These are phyloP conservation scores for Aspergillus japonicus DNA, from an alignment of 2,329 filamentous ascomycete species.

Conservation along the genomic window DNA sequence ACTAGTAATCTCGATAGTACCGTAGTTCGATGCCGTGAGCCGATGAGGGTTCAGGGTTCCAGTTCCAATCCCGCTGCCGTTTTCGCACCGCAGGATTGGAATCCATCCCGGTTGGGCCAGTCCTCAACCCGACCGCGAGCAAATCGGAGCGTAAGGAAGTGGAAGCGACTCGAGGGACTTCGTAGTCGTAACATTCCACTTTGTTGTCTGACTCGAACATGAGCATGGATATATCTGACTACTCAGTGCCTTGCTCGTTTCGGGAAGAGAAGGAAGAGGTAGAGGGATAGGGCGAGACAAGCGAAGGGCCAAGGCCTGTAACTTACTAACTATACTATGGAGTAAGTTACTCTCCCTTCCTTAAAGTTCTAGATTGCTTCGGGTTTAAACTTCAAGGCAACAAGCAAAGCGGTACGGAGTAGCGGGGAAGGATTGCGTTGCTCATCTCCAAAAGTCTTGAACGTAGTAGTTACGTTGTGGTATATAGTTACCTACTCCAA, in stretches of 20 bases:
- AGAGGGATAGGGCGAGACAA: no score
- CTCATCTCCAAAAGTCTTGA: background rate
- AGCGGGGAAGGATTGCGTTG: background rate
- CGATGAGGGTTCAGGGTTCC: background rate
- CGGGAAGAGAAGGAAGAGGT: no score
- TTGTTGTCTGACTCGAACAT: background rate
- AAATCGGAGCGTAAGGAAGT: constrained; percentile 16
- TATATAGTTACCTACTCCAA: no score
- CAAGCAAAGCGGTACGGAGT: background rate
- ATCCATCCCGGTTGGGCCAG: constrained; percentile 1
- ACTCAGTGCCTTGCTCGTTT: background rate
- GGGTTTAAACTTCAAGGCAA: background rate
- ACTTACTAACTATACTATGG: no score
- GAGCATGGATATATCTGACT: background rate
- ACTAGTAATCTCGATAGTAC: background rate
- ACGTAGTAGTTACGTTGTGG: no score
- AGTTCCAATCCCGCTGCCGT: background rate
- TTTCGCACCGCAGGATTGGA: background rate
- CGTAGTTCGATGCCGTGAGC: background rate
- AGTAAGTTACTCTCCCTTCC: no score
- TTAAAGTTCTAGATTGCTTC: background rate
- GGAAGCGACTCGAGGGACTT: background rate
- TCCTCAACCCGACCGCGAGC: constrained; percentile 4
- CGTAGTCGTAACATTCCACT: background rate
- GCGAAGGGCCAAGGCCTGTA: no score